Conservation (phyloP, 148 eudicot genomes). For the Camellia lanceoleosa region DNA sequence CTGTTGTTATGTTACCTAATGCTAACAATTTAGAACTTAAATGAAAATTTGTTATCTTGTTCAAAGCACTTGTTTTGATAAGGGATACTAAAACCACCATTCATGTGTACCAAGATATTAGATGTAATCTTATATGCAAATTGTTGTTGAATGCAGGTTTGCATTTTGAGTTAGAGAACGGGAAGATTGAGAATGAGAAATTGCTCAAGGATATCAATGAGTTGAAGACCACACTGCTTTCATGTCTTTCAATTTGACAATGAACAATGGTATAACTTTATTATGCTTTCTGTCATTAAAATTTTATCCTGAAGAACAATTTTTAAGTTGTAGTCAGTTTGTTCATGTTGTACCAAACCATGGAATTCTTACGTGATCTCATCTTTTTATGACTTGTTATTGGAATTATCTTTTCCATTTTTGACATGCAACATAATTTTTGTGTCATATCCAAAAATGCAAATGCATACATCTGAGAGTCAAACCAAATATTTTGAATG, state of each 20-base stretch:
- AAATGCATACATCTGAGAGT: too few species aligned
- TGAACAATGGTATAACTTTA: neutral
- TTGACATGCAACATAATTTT: too few species aligned
- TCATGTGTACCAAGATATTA: neutral
- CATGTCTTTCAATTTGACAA: slow-evolving; percentile 29
- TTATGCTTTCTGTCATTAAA: neutral
- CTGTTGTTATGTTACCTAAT: neutral
- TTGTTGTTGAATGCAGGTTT: slow-evolving; percentile 33
- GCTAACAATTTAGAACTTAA: neutral
- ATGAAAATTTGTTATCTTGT: neutral
- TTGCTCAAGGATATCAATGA: slow-evolving; percentile 46
- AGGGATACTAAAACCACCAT: neutral
- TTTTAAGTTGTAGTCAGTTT: neutral
- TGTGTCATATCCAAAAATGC: too few species aligned
- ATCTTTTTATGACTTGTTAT: neutral
- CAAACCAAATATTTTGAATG: too few species aligned
- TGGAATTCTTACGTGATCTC: neutral
- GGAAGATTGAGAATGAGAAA: slow-evolving; percentile 46
- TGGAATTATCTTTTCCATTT: neutral
- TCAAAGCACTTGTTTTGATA: neutral
- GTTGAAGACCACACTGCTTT: slow-evolving; percentile 41
- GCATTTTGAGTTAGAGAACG: slow-evolving; percentile 37
- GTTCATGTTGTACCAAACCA: neutral
- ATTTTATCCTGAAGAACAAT: neutral
- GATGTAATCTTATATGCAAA: neutral